Percentiles rank a stretch among this genome's conserved stretches.
Conservation (phyloP, 2,329 filamentous ascomycete species). For the Chaetomiaceae sp. region DNA sequence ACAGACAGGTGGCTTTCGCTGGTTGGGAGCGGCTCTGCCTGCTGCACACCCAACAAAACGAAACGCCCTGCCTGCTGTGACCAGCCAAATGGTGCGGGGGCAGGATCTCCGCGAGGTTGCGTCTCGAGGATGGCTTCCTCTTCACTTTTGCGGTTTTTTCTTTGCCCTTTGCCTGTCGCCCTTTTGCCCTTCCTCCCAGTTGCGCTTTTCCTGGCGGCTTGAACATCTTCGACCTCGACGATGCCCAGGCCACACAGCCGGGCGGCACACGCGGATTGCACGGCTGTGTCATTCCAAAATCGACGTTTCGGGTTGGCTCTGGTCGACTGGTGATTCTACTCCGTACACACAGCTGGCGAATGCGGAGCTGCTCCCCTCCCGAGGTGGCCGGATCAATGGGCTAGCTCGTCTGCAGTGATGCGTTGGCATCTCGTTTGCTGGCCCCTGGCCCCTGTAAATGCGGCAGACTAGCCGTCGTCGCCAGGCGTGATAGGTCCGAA, state of each 20-base stretch:
- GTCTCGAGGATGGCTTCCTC: slow-evolving; percentile 5
- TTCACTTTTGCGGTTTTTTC: too few species aligned
- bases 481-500: slow-evolving; percentile 41
- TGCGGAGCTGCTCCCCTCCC: slow-evolving; percentile 11
- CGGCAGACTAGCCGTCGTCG: slow-evolving; percentile 33
- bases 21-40: background rate
- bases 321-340: background rate
- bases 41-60: background rate
- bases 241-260: background rate
- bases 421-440: slow-evolving; percentile 34
- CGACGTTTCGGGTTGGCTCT: slow-evolving; percentile 2
- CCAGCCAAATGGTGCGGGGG: background rate
- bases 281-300: background rate
- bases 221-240: background rate
- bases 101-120: slow-evolving; percentile 1
- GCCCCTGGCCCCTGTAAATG: slow-evolving; percentile 39
- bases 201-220: too few species aligned
- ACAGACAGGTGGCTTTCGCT: background rate
- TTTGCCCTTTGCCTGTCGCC: too few species aligned
- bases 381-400: slow-evolving; percentile 18
- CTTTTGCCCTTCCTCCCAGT: too few species aligned
- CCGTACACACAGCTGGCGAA: slow-evolving; percentile 20
- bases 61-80: background rate
- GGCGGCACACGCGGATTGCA: slow-evolving; percentile 6
- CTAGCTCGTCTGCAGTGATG: slow-evolving; percentile 36